A percentile compares a stretch with the other conserved stretches of the same genome.
Evolutionary conservation across 208 protist species (phyloP).

Genomic region (Acanthamoeba sp.): DNA sequence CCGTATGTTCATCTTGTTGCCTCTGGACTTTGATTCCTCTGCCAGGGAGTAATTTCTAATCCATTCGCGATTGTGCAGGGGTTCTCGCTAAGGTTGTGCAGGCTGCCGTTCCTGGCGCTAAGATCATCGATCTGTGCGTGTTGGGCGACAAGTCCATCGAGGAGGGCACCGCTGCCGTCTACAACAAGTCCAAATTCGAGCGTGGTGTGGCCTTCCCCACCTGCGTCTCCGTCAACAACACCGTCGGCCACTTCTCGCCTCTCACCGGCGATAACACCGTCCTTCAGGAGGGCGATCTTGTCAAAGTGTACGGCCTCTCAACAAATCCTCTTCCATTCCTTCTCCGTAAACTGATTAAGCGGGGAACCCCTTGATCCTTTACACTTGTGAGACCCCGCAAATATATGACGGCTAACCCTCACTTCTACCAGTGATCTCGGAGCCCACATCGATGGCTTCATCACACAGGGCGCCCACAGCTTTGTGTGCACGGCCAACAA

Average conservation of each 20-base stretch:
- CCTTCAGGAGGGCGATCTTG: slow-evolving; percentile 95
- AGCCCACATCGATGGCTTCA: slow-evolving; percentile 98
- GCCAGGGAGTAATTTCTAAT: no score
- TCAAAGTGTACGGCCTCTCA: slow-evolving; percentile 94
- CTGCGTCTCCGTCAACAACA: slow-evolving; percentile 98
- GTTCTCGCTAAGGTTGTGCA: slow-evolving; percentile 93
- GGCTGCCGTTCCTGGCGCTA: slow-evolving; percentile 92
- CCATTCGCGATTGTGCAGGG: slow-evolving; percentile 79
- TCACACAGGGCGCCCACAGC: slow-evolving; percentile 97
- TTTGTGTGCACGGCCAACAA: slow-evolving; percentile 93
- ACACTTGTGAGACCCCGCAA: no score
- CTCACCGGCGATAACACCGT: slow-evolving; percentile 90
- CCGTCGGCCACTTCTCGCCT: slow-evolving; percentile 98
- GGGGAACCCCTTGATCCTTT: not conserved
- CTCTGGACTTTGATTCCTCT: not conserved
- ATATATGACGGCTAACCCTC: no score
- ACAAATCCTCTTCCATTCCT: not conserved
- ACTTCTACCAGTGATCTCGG: slow-evolving; percentile 95
- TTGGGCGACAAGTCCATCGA: slow-evolving; percentile 87
- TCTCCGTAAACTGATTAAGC: not conserved
- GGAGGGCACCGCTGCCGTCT: slow-evolving; percentile 83
- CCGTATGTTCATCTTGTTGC: not conserved
- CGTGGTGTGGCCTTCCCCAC: slow-evolving; percentile 99
- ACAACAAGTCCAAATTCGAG: slow-evolving; percentile 91
- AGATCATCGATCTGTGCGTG: slow-evolving; percentile 85